These are phyloP conservation scores for Climacium dendroides DNA, from an alignment of 225 moss, liverwort and hornwort species.

Conservation along the genomic window DNA sequence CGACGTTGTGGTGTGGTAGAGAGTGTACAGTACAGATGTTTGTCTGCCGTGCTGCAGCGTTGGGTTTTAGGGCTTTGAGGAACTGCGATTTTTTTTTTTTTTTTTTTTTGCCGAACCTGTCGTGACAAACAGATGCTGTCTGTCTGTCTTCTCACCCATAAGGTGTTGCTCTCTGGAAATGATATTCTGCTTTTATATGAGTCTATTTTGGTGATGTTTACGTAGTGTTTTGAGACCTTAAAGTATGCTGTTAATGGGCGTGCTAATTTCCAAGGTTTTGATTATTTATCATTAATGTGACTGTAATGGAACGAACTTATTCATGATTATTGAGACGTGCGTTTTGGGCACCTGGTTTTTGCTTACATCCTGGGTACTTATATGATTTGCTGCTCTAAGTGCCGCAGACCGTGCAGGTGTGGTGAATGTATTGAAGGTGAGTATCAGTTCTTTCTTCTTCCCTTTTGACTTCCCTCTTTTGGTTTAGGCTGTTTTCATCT, in stretches of 20 bases:
- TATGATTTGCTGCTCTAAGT: constrained; percentile 45
- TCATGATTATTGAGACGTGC: not conserved
- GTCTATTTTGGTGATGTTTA: not conserved
- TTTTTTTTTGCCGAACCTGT: not conserved
- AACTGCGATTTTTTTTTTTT: not conserved
- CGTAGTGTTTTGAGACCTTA: not conserved
- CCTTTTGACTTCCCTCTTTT: not conserved
- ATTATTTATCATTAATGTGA: not conserved
- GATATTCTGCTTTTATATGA: not conserved
- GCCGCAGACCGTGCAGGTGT: constrained; percentile 77
- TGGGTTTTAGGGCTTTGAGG: not conserved
- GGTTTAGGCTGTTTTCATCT: not conserved
- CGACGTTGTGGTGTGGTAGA: not conserved
- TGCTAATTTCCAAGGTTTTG: not conserved
- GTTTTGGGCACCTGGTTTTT: not conserved
- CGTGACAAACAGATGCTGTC: not conserved
- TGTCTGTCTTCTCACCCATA: not conserved
- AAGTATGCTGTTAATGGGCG: not conserved
- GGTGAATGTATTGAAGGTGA: constrained; percentile 73
- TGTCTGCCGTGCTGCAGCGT: not conserved
- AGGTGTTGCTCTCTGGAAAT: not conserved
- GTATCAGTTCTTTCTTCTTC: not conserved
- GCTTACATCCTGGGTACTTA: not conserved
- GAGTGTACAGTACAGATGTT: not conserved
- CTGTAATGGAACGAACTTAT: not conserved